Evolutionary conservation across 2,329 filamentous ascomycete species (phyloP).

Genomic region (Exophiala xenobiotica): DNA sequence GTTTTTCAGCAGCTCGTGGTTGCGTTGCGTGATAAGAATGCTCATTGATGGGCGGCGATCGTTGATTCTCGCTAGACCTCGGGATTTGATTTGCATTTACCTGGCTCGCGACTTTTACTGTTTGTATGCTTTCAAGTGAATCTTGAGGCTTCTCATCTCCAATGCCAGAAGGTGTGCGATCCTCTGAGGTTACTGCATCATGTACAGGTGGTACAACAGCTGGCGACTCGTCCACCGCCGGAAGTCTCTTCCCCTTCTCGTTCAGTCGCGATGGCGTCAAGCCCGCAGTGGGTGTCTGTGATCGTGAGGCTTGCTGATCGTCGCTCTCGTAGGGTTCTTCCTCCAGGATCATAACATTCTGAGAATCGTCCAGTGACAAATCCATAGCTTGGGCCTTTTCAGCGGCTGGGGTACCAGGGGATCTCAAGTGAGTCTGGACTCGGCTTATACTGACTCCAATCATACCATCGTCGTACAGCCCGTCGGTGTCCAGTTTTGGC

Average conservation of each 20-base stretch:
- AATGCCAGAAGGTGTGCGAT: neutral
- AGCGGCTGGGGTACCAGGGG: slow-evolving; percentile 56
- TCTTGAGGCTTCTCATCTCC: neutral
- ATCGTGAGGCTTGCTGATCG: slow-evolving; percentile 3
- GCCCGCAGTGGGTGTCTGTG: no score
- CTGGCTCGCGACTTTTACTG: no score
- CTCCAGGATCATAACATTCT: slow-evolving; percentile 5
- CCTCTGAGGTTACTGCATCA: no score
- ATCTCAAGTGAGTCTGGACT: slow-evolving; percentile 57
- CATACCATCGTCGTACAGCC: slow-evolving; percentile 36
- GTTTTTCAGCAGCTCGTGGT: neutral
- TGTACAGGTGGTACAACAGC: no score
- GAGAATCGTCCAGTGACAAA: slow-evolving; percentile 17
- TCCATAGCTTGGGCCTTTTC: slow-evolving; percentile 60
- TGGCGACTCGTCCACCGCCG: no score
- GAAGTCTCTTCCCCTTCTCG: no score
- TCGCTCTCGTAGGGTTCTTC: slow-evolving; percentile 14
- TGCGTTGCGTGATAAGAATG: slow-evolving; percentile 1
- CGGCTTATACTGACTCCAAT: slow-evolving; percentile 61
- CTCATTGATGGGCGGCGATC: no score
- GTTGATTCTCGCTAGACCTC: no score
- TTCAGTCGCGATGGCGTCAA: no score
- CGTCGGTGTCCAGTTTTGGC: slow-evolving; percentile 11
- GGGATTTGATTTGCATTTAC: no score
- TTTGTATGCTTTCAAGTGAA: no score